Evolutionary conservation across 164 flowering plant genomes (phyloP).

Genomic region (Pachysandra terminalis): DNA sequence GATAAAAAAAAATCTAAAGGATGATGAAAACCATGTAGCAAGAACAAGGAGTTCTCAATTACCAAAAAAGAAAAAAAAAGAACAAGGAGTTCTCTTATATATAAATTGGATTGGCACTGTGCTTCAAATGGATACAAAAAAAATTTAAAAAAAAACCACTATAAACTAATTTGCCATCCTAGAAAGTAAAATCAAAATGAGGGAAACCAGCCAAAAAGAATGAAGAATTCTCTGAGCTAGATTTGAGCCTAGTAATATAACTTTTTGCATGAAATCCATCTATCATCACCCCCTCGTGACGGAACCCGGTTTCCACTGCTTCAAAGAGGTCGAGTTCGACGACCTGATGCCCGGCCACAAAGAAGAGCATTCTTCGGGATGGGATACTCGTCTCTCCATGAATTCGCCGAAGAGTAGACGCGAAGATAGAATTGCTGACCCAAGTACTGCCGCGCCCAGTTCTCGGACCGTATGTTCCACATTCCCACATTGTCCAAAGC

Average conservation of each 20-base stretch:
- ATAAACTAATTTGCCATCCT: too few relatives aligned
- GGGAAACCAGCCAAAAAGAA: too few relatives aligned
- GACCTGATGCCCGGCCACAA: conserved; percentile 78
- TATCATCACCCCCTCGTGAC: conserved; percentile 37
- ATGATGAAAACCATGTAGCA: background rate
- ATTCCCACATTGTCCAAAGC: conserved; percentile 87
- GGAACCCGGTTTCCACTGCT: background rate
- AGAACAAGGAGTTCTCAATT: too few relatives aligned
- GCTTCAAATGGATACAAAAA: too few relatives aligned
- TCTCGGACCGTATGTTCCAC: conserved; percentile 89
- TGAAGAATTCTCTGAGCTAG: background rate
- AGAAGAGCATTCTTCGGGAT: conserved; percentile 76
- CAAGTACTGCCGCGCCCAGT: conserved; percentile 83
- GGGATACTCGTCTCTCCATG: conserved; percentile 83
- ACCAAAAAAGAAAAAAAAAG: too few relatives aligned
- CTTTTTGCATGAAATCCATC: background rate
- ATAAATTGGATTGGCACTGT: too few relatives aligned
- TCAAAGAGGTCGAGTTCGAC: conserved; percentile 31
- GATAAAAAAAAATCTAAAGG: too few relatives aligned
- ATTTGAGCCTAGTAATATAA: conserved; percentile 6
- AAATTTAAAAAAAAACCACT: too few relatives aligned
- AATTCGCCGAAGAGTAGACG: conserved; percentile 61
- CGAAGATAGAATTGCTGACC: conserved; percentile 95
- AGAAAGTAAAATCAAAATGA: too few relatives aligned
- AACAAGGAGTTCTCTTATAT: too few relatives aligned